phyloP scores from a whole-genome alignment of 2,329 filamentous ascomycete species.

The Neocatenulostroma microsporum region DNA sequence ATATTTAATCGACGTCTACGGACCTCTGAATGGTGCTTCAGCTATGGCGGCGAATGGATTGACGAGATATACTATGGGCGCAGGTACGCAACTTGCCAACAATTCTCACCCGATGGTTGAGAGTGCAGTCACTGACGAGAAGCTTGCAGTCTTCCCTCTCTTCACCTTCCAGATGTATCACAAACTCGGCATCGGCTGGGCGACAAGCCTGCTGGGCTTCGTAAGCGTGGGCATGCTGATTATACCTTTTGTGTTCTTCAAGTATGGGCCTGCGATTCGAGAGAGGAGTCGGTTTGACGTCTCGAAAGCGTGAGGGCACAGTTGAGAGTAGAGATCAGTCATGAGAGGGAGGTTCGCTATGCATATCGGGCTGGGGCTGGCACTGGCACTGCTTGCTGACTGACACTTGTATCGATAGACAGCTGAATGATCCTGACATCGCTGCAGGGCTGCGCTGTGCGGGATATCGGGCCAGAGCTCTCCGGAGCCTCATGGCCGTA shows the following conservation, averaged over 20 bases:
- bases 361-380: too few relatives aligned
- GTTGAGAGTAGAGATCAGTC: too few relatives aligned
- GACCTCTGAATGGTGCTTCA: conserved; percentile 49
- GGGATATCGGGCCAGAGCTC: too few relatives aligned
- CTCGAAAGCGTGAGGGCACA: conserved; percentile 2
- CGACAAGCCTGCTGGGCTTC: conserved; percentile 24
- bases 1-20: conserved; percentile 53
- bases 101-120: not conserved
- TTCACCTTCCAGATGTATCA: conserved; percentile 60
- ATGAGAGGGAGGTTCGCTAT: too few relatives aligned
- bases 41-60: conserved; percentile 54
- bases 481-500: too few relatives aligned
- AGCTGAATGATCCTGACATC: too few relatives aligned
- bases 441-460: too few relatives aligned
- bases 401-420: too few relatives aligned
- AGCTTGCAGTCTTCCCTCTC: conserved; percentile 71
- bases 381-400: too few relatives aligned
- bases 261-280: conserved; percentile 23
- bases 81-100: not conserved
- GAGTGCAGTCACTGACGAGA: too few relatives aligned
- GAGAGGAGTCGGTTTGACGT: conserved; percentile 12
- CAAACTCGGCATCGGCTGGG: conserved; percentile 61
- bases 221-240: conserved; percentile 28
- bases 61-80: conserved; percentile 49
- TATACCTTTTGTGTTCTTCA: conserved; percentile 32